Evolutionary conservation across 805 yeast genomes (phyloP), one percentile per base, ranked within the genome.

Genomic region (Wickerhamomyces ciferrii): DNA sequence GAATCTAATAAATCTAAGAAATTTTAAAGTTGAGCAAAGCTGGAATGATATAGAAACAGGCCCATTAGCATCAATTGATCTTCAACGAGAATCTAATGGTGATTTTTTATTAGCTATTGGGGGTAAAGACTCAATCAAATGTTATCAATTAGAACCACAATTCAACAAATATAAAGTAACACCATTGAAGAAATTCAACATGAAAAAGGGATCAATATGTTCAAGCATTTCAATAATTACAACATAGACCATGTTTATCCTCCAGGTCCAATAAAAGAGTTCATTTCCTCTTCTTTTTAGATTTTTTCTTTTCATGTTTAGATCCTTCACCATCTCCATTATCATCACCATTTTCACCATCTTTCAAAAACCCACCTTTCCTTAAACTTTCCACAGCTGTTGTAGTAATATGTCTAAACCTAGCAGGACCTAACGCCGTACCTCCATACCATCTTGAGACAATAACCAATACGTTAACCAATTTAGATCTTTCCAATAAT

Each of bases 401-500:
- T 23, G 74, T 70, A 42, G 79, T 72, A 5, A 87, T 86, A 53
- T 80, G 83, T 48, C 87, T 70, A 56, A 87, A 87, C 45, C 96
- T 63, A 21, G 79, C 73, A 5, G 87, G 73, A 0, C 96, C 96
- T 37, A 87, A 59, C 4, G 86, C 87, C 0, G 73, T 71, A 0
- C 96, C 95, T 1, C 92, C 92, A 58, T 84, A 84, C 96, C 95
- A 87, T 49, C 96, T 60, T 0, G 87, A 77, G 0, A 84, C 94
- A 24, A 87, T 80, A 1, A 87, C 74, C 17, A 87, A 55, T 0
- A 81, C 75, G 57, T 84, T 82, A 4, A 72, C 62, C 13, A 80
- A 45, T 35, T 74, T 64, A 7, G 75, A 60, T 27, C 78, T 63
- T 19, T 77, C 79, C 18, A 86, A 51, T 4, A 85, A 58, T 11